phyloP scores from a whole-genome alignment of 768 basidiomycete species.

The Boletales sp. region DNA sequence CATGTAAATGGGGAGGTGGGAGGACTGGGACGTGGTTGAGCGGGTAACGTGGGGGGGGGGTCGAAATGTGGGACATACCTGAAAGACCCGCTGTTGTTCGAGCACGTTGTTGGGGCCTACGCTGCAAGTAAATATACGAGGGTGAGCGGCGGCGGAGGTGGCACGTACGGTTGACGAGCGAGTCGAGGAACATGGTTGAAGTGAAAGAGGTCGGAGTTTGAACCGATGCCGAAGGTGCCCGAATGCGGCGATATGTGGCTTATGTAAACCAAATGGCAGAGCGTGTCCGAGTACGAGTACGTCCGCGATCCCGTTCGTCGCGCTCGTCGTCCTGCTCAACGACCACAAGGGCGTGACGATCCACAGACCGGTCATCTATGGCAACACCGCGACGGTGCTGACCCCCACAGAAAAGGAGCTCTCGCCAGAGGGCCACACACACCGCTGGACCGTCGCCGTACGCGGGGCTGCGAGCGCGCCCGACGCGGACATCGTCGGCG shows the following conservation, averaged over 20 bases:
- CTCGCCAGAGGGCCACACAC: slow-evolving; percentile 74
- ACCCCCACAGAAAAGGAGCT: slow-evolving; percentile 65
- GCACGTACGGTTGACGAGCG: slow-evolving; percentile 62
- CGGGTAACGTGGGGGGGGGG: neutral
- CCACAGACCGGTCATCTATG: slow-evolving; percentile 90
- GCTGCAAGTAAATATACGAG: slow-evolving; percentile 1
- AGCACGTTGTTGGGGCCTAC: slow-evolving; percentile 62
- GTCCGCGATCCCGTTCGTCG: slow-evolving; percentile 23
- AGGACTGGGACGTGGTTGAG: slow-evolving; percentile 19
- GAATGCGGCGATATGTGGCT: slow-evolving; percentile 8
- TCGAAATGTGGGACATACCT: slow-evolving; percentile 40
- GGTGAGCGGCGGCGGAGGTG: neutral
- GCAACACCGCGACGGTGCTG: slow-evolving; percentile 84
- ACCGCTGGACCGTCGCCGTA: slow-evolving; percentile 95
- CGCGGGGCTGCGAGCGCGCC: slow-evolving; percentile 79
- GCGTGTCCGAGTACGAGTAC: slow-evolving; percentile 76
- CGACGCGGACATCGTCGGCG: slow-evolving; percentile 77
- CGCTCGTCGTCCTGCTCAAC: slow-evolving; percentile 2
- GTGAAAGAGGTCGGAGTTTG: slow-evolving; percentile 27
- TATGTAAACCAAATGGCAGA: slow-evolving; percentile 40
- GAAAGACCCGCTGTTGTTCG: slow-evolving; percentile 62
- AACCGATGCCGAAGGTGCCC: slow-evolving; percentile 38
- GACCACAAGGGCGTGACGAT: slow-evolving; percentile 73
- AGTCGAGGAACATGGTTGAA: slow-evolving; percentile 47
- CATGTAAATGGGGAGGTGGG: slow-evolving; percentile 53